Conservation (phyloP, 768 basidiomycete species). For the Mycena rebaudengoi region DNA sequence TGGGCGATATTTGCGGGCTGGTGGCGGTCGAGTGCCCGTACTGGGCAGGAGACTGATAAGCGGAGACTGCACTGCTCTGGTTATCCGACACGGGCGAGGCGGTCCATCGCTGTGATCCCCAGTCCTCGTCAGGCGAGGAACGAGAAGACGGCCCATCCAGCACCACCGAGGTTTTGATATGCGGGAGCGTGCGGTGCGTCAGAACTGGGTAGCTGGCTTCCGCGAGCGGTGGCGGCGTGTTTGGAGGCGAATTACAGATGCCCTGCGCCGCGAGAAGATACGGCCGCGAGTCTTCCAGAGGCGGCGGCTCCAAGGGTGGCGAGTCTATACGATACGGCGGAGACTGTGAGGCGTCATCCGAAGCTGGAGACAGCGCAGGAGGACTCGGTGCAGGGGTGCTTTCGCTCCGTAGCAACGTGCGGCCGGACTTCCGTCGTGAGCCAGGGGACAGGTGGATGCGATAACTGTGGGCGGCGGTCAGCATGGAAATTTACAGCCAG, state of each 20-base stretch:
- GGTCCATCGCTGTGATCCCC: no score
- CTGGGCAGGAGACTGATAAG: no score
- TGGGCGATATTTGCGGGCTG: no score
- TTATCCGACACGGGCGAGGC: no score
- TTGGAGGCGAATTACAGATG: not conserved
- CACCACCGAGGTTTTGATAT: slow-evolving; percentile 8
- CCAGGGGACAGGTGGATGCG: slow-evolving; percentile 23
- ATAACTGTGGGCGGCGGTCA: no score
- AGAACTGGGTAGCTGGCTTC: not conserved
- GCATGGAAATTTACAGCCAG: no score
- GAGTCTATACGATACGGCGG: not conserved
- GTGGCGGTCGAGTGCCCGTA: no score
- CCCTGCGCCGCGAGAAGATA: not conserved
- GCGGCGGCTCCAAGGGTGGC: slow-evolving; percentile 7
- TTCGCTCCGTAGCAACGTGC: not conserved
- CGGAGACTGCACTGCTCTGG: no score
- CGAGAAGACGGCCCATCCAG: no score
- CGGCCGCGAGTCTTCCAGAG: slow-evolving; percentile 18
- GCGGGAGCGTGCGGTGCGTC: slow-evolving; percentile 3
- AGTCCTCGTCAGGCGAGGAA: no score
- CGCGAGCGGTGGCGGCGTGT: slow-evolving; percentile 10
- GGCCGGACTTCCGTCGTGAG: slow-evolving; percentile 15
- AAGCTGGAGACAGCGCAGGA: not conserved
- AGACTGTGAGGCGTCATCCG: not conserved
- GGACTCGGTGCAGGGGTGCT: slow-evolving; percentile 6